phyloP scores from a whole-genome alignment of 345 rosid species.

The Barbarea vulgaris region DNA sequence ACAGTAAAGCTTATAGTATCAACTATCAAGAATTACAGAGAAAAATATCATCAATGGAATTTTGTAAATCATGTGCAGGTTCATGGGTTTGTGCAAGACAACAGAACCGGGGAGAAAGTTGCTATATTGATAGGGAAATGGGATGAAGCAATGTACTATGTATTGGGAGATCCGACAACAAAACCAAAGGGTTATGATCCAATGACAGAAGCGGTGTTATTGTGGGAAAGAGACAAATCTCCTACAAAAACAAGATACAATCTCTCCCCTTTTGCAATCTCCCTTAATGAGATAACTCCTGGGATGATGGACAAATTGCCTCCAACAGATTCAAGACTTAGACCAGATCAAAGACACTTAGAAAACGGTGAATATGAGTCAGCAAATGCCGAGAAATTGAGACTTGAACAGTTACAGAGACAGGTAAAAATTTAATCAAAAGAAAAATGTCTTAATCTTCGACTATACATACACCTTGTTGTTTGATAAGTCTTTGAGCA shows the following conservation, averaged over 20 bases:
- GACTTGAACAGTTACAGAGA: constrained; percentile 97
- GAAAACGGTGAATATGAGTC: constrained; percentile 95
- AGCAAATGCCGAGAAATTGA: constrained; percentile 91
- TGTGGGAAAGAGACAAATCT: constrained; percentile 87
- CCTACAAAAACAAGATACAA: constrained; percentile 92
- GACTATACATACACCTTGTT: background rate
- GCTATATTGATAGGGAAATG: constrained; percentile 96
- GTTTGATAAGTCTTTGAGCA: background rate
- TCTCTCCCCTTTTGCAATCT: constrained; percentile 84
- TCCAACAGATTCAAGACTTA: constrained; percentile 94
- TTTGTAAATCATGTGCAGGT: constrained; percentile 52
- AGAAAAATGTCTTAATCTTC: background rate
- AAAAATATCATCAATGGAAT: background rate
- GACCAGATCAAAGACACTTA: constrained; percentile 94
- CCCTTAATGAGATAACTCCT: constrained; percentile 84
- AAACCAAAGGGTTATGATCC: constrained; percentile 98
- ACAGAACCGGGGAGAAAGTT: constrained; percentile 93
- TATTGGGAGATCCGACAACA: constrained; percentile 79
- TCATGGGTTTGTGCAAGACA: constrained; percentile 98
- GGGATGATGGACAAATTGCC: constrained; percentile 80
- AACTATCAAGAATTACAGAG: background rate
- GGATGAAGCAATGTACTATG: constrained; percentile 99
- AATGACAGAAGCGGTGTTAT: constrained; percentile 89
- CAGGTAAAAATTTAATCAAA: constrained; percentile 53
- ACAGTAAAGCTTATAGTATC: background rate